phyloP scores from a whole-genome alignment of 805 yeast species.

The Kodamaea kaohsiungensis region DNA sequence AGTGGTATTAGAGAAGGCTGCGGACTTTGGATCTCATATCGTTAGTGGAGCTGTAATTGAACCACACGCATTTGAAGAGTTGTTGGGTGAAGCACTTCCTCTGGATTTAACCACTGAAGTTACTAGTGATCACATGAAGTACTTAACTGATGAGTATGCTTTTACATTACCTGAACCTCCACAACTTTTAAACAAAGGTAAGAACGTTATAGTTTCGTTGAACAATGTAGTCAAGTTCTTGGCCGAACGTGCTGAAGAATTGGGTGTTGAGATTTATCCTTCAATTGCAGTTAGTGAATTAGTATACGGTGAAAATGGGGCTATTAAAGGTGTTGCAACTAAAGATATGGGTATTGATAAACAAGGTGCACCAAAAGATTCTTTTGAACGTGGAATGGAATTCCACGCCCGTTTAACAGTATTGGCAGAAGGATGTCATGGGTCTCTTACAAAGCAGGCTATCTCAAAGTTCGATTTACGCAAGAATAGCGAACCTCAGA shows the following conservation, averaged over 20 bases:
- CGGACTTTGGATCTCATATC: constrained; percentile 90
- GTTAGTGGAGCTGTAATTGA: constrained; percentile 94
- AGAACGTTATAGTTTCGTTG: constrained; percentile 83
- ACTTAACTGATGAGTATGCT: constrained; percentile 58
- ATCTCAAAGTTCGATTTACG: constrained; percentile 71
- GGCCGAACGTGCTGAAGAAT: constrained; percentile 85
- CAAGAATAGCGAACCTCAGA: constrained; percentile 67
- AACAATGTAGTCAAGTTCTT: constrained; percentile 79
- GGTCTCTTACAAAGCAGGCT: constrained; percentile 80
- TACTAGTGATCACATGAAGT: constrained; percentile 70
- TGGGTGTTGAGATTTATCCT: constrained; percentile 93
- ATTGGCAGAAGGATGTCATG: constrained; percentile 98
- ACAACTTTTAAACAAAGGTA: constrained; percentile 77
- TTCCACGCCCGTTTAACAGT: constrained; percentile 89
- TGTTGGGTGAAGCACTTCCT: constrained; percentile 82
- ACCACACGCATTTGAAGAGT: constrained; percentile 82
- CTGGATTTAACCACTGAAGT: constrained; percentile 74
- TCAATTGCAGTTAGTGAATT: constrained; percentile 85
- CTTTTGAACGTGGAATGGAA: constrained; percentile 97
- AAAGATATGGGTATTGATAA: constrained; percentile 86
- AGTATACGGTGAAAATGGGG: constrained; percentile 55
- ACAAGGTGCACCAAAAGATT: constrained; percentile 72
- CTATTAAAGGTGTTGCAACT: constrained; percentile 88
- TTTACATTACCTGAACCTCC: constrained; percentile 91
- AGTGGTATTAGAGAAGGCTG: constrained; percentile 87